Evolutionary conservation across 2,329 filamentous ascomycete species (phyloP).

Genomic region (Verticillium dahliae): DNA sequence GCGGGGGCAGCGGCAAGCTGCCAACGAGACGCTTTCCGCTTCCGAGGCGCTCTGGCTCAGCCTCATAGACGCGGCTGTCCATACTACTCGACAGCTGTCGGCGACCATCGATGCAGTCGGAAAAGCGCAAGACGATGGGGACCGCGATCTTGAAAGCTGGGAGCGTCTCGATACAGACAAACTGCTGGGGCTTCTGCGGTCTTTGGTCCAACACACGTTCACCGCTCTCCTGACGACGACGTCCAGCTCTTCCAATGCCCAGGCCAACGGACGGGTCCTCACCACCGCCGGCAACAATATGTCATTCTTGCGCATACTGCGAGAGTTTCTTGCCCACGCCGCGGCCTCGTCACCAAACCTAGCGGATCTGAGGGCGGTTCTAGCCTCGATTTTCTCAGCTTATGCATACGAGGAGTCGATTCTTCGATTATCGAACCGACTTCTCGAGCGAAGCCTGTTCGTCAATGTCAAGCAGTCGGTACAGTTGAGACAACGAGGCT

Average conservation of each 20-base stretch:
- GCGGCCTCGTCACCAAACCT: slow-evolving; percentile 77
- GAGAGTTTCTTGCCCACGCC: slow-evolving; percentile 80
- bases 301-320: slow-evolving; percentile 82
- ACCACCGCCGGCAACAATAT: slow-evolving; percentile 47
- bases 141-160: slow-evolving; percentile 12
- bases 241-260: slow-evolving; percentile 38
- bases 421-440: slow-evolving; percentile 73
- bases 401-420: slow-evolving; percentile 95
- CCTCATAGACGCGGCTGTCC: slow-evolving; percentile 54
- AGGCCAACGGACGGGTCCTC: slow-evolving; percentile 24
- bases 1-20: slow-evolving; percentile 41
- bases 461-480: slow-evolving; percentile 71
- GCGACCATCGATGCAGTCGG: slow-evolving; percentile 38
- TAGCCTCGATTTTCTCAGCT: slow-evolving; percentile 86
- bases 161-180: slow-evolving; percentile 46
- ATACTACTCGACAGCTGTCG: slow-evolving; percentile 58
- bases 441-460: slow-evolving; percentile 86
- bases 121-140: slow-evolving; percentile 7
- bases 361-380: slow-evolving; percentile 76
- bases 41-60: slow-evolving; percentile 55
- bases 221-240: slow-evolving; percentile 77
- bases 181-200: slow-evolving; percentile 62
- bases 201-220: slow-evolving; percentile 83
- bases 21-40: slow-evolving; percentile 37
- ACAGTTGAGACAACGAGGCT: slow-evolving; percentile 72